These are phyloP conservation scores for Camelina laxa DNA, from an alignment of 345 rosid genomes.

Conservation along the genomic window DNA sequence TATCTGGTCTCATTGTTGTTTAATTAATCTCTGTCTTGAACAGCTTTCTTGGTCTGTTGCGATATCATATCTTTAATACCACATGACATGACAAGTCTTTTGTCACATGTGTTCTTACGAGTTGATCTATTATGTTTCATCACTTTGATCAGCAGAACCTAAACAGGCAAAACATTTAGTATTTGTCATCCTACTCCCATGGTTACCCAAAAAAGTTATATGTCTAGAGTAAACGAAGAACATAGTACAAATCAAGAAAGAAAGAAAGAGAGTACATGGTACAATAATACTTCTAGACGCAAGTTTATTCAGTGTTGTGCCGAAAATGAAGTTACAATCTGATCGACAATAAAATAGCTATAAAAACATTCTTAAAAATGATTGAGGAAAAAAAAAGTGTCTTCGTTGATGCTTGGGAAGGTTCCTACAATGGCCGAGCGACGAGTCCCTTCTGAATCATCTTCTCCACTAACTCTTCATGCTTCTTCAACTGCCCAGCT, in stretches of 20 bases:
- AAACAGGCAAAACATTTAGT: background rate
- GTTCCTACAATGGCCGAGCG: conserved; percentile 43
- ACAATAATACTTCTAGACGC: conserved; percentile 13
- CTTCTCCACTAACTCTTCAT: conserved; percentile 90
- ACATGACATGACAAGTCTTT: background rate
- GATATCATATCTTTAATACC: background rate
- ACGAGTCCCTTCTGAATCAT: conserved; percentile 58
- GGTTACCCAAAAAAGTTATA: conserved; percentile 1
- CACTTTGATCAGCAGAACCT: background rate
- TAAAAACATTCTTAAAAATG: background rate
- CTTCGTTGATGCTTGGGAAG: conserved; percentile 12
- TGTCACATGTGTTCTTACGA: background rate
- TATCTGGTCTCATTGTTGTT: background rate
- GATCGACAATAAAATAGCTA: background rate
- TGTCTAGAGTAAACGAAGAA: background rate
- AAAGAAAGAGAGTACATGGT: background rate
- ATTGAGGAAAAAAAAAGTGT: background rate
- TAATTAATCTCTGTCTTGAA: background rate
- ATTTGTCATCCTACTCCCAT: background rate
- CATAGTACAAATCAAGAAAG: background rate
- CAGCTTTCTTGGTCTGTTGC: background rate
- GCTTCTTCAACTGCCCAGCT: conserved; percentile 87
- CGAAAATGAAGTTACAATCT: conserved; percentile 15
- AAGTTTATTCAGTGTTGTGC: background rate
- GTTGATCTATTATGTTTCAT: background rate